phyloP scores from a whole-genome alignment of 768 basidiomycete species.

The Suillus lakei region DNA sequence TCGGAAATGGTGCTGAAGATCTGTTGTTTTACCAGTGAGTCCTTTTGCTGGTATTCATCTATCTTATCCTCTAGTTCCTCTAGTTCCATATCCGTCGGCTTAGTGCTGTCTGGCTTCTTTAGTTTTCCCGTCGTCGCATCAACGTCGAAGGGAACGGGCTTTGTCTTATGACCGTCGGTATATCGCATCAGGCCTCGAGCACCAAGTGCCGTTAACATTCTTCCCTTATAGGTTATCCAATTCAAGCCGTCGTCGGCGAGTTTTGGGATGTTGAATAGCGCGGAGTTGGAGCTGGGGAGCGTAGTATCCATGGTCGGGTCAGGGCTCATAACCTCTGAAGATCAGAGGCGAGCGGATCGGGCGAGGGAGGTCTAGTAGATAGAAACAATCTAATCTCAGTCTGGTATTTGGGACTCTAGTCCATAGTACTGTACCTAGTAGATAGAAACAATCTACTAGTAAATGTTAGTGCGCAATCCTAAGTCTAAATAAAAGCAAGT shows the following conservation, averaged over 20 bases:
- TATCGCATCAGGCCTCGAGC: background rate
- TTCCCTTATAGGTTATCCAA: background rate
- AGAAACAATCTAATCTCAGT: no score
- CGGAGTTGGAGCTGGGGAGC: no score
- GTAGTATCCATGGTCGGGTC: background rate
- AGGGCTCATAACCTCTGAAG: background rate
- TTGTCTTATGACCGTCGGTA: background rate
- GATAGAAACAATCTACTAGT: no score
- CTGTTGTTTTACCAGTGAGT: conserved; percentile 26
- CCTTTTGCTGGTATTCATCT: conserved; percentile 18
- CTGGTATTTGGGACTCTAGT: no score
- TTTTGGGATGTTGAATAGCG: background rate
- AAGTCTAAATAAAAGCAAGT: no score
- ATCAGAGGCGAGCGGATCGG: no score
- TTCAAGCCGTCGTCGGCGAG: background rate
- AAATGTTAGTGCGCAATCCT: no score
- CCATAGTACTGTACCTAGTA: no score
- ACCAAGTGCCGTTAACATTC: background rate
- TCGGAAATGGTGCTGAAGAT: conserved; percentile 27
- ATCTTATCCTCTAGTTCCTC: conserved; percentile 14
- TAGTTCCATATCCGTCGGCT: background rate
- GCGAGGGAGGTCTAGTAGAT: no score
- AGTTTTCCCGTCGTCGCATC: background rate
- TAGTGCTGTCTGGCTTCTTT: background rate
- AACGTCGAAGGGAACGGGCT: background rate